These are phyloP conservation scores for Daldinia sp. DNA, from an alignment of 2,329 filamentous ascomycete species.

Conservation along the genomic window DNA sequence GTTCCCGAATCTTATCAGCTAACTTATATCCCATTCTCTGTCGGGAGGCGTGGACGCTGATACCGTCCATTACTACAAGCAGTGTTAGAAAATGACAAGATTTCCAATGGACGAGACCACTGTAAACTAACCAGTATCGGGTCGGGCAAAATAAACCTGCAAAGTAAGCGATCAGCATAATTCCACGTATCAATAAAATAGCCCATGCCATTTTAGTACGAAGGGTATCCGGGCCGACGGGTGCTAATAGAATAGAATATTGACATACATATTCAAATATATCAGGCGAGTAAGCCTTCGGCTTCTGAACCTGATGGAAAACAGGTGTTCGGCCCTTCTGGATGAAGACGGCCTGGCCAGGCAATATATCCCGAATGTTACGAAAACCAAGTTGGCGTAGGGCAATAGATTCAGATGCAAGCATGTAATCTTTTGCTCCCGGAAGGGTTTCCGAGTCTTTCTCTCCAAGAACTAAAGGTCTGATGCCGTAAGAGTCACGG, in stretches of 20 bases:
- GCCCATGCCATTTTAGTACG: background rate
- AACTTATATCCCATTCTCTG: constrained; percentile 82
- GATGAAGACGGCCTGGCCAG: constrained; percentile 82
- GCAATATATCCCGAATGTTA: constrained; percentile 76
- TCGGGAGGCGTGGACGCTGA: constrained; percentile 67
- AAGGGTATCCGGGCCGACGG: background rate
- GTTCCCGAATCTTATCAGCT: constrained; percentile 73
- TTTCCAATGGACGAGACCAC: background rate
- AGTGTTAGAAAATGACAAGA: background rate
- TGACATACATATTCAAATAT: constrained; percentile 72
- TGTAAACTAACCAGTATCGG: constrained; percentile 64
- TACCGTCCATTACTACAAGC: constrained; percentile 29
- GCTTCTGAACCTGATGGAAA: constrained; percentile 75
- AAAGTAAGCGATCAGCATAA: background rate
- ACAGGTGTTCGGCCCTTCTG: constrained; percentile 76
- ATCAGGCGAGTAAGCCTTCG: constrained; percentile 76
- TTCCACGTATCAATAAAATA: background rate
- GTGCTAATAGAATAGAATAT: background rate
- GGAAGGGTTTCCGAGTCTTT: constrained; percentile 68
- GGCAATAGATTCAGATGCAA: constrained; percentile 83
- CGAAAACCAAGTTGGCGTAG: constrained; percentile 78
- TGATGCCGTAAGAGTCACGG: constrained; percentile 83
- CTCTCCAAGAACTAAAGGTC: constrained; percentile 78
- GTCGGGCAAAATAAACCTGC: constrained; percentile 75
- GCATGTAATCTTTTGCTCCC: constrained; percentile 78